A percentile compares a stretch with the other conserved stretches of the same genome.
phyloP scores from a whole-genome alignment of 225 moss, liverwort and hornwort genomes.

The Antitrichia curtipendula region DNA sequence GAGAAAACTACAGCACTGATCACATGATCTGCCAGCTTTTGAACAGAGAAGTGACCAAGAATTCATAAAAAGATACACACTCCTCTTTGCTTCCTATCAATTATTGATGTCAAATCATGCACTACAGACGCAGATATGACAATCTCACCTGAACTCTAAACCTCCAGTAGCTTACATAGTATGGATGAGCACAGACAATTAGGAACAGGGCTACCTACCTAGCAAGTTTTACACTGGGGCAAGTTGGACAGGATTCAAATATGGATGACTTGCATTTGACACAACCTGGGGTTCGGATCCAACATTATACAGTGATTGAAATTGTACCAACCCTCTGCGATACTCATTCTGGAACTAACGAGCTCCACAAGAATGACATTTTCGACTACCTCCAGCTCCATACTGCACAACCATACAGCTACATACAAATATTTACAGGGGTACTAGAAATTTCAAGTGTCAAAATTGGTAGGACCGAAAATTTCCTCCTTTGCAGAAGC shows the following conservation, averaged over 20 bases:
- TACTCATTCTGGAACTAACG: background rate
- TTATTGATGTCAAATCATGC: background rate
- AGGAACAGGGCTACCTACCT: background rate
- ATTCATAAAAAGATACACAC: background rate
- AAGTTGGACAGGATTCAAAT: background rate
- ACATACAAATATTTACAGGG: constrained; percentile 22
- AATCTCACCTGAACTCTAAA: background rate
- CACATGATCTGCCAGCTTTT: constrained; percentile 4
- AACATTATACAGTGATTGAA: background rate
- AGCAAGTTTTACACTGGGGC: background rate
- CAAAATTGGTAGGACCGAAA: constrained; percentile 7
- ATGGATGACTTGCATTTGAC: background rate
- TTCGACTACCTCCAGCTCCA: background rate
- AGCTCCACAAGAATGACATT: background rate
- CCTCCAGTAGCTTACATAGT: background rate
- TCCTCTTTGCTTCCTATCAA: background rate
- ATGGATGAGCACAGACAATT: background rate
- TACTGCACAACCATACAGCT: constrained; percentile 1
- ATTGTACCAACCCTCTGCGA: background rate
- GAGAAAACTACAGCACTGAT: background rate
- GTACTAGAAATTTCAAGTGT: background rate
- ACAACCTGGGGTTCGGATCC: background rate
- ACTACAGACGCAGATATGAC: background rate
- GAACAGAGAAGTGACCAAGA: background rate
- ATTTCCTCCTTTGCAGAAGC: constrained; percentile 24